Base-by-base conservation (phyloP, 768 basidiomycete genomes). In the Boletus eberwhitei region DNA sequence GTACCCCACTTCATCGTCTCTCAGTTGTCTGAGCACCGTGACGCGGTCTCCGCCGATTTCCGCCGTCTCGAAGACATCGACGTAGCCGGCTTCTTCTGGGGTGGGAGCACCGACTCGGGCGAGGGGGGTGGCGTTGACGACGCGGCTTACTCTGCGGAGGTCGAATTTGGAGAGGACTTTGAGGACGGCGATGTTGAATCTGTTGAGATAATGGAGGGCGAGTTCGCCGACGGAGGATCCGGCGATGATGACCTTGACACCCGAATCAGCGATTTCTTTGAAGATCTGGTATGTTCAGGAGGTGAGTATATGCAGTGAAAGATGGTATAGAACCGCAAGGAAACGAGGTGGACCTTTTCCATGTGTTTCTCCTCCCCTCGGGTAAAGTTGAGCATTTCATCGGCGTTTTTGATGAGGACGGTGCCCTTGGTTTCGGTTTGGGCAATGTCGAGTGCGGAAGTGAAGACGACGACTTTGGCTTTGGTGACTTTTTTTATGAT, bases 341-440 rank as follows among this genome's bases (percentile, higher is more conserved):
- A 11, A 1, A 8, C 4, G 9, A 35, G 13, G 14, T 3, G 22
- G 31, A 85, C 88, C 78, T 90, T 94, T 79, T 98, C 95, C 48
- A 97, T 79, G 65, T 98, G 94, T 71, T 95, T 87, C 74, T 99
- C 97, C 73, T 99, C 97, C 17, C 93, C 97, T 4, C 83, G 79
- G 0, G 95, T 94, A 66, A 99, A 99, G 75, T 97, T 94, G 59
- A 99, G 80, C 85, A 99, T 90, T 69, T 99, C 96, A 43, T 96
- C 88, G 9, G 94, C 92, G 68, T 84, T 98, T 71, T 94, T 92
- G 63, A 99, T 82, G 44, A 99, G 80, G 12, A 98, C 97, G 8
- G 97, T 99, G 48, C 97, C 97, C 71, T 99, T 99, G 17, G 97
- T 99, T 73, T 99, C 97, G 6, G 97, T 98, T 73, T 98, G 96